Evolutionary conservation across 768 basidiomycete species (phyloP).

Genomic region (Leucocoprinus birnbaumii): DNA sequence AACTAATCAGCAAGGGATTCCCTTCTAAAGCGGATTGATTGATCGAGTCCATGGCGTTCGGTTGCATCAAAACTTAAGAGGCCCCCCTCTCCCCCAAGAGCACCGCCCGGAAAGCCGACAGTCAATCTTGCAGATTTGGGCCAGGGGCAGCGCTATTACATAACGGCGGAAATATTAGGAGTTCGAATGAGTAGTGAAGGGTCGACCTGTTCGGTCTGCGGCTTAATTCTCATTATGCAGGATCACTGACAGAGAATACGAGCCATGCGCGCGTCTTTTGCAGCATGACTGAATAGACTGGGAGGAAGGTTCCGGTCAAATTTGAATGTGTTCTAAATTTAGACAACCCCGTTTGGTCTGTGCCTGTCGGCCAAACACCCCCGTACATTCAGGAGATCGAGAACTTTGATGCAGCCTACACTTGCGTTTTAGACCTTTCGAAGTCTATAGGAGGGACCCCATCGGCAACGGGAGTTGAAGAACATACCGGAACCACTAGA

Average conservation of each 20-base stretch:
- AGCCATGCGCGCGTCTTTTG: constrained; percentile 11
- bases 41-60: constrained; percentile 11
- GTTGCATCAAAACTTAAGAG: not conserved
- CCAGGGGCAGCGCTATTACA: not conserved
- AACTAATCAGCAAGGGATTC: constrained; percentile 4
- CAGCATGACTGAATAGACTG: constrained; percentile 15
- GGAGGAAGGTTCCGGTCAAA: constrained; percentile 8
- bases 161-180: constrained; percentile 5
- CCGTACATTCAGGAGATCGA: constrained; percentile 34
- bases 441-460: too few relatives aligned
- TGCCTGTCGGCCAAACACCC: constrained; percentile 36
- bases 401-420: too few relatives aligned
- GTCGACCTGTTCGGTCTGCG: not conserved
- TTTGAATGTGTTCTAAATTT: not conserved
- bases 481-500: not conserved
- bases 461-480: not conserved
- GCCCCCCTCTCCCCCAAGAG: not conserved
- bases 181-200: too few relatives aligned
- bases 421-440: not conserved
- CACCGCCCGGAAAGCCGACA: constrained; percentile 1
- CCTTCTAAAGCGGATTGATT: constrained; percentile 1
- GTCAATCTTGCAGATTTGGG: constrained; percentile 1
- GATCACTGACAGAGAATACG: constrained; percentile 2
- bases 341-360: constrained; percentile 11
- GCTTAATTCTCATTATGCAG: not conserved